Conservation (phyloP, 306 rosid species). For the Vachellia collinsii region DNA sequence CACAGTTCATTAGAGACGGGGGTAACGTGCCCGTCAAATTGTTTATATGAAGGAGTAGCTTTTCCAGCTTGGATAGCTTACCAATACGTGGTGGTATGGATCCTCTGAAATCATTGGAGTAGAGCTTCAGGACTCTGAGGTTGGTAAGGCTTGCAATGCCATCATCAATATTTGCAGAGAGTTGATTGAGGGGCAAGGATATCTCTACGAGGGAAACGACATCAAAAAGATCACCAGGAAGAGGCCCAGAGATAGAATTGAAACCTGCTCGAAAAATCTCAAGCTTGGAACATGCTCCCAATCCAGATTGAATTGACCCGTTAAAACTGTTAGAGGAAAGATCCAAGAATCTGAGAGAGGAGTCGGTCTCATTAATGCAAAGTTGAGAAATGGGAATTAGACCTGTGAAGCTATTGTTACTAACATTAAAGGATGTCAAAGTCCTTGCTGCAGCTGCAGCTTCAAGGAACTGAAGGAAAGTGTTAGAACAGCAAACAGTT, state of each 20-base stretch:
- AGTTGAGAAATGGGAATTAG: slow-evolving; percentile 54
- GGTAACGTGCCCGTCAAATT: slow-evolving; percentile 71
- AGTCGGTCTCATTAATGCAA: slow-evolving; percentile 42
- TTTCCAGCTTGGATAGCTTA: slow-evolving; percentile 59
- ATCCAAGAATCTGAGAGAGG: slow-evolving; percentile 60
- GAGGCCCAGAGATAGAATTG: slow-evolving; percentile 60
- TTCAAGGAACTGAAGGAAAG: slow-evolving; percentile 42
- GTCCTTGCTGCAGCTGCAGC: slow-evolving; percentile 42
- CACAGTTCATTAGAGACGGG: slow-evolving; percentile 63
- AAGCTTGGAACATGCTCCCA: slow-evolving; percentile 67
- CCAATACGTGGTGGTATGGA: slow-evolving; percentile 67
- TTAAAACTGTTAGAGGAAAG: slow-evolving; percentile 61
- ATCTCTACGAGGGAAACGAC: slow-evolving; percentile 52
- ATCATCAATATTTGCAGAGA: slow-evolving; percentile 57
- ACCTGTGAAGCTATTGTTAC: slow-evolving; percentile 79
- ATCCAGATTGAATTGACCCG: slow-evolving; percentile 54
- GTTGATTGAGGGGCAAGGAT: slow-evolving; percentile 63
- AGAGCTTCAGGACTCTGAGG: slow-evolving; percentile 73
- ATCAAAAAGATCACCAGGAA: slow-evolving; percentile 67
- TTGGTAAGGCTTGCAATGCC: slow-evolving; percentile 52
- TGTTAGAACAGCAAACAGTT: too few species aligned
- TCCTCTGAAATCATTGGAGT: slow-evolving; percentile 64
- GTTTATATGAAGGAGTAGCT: slow-evolving; percentile 69
- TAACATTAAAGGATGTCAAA: slow-evolving; percentile 71
- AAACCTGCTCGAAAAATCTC: slow-evolving; percentile 78